These are phyloP conservation scores for Pichia sp. DNA, from an alignment of 1,139 yeast species.

Conservation along the genomic window DNA sequence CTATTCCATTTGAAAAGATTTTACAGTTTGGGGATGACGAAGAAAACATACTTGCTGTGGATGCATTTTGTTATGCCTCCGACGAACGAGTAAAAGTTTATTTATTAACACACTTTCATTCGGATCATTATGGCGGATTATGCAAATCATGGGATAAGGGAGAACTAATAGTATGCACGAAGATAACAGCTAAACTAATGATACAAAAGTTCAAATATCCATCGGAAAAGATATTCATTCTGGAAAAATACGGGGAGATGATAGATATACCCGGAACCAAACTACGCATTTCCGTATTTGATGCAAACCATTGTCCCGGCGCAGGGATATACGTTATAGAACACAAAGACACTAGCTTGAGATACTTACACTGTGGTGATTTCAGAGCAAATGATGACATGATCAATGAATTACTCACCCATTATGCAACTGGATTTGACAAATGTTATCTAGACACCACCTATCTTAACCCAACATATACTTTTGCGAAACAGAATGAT, in stretches of 20 bases:
- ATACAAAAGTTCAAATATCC: constrained; percentile 14
- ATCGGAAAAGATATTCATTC: constrained; percentile 44
- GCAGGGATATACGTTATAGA: constrained; percentile 79
- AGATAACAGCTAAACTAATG: constrained; percentile 56
- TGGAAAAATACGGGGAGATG: constrained; percentile 26
- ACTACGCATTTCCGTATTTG: constrained; percentile 60
- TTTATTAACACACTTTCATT: constrained; percentile 80
- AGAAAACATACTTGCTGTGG: constrained; percentile 50
- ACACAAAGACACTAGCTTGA: constrained; percentile 29
- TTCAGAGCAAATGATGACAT: constrained; percentile 65
- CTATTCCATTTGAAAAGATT: constrained; percentile 56
- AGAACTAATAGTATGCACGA: constrained; percentile 61
- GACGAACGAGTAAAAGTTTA: constrained; percentile 48
- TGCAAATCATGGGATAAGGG: constrained; percentile 73
- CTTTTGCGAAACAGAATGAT: constrained; percentile 72
- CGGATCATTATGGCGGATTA: constrained; percentile 92
- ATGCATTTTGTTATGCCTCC: constrained; percentile 61
- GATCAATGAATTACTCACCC: constrained; percentile 36
- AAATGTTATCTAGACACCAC: constrained; percentile 84
- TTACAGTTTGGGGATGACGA: constrained; percentile 37
- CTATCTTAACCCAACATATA: constrained; percentile 69
- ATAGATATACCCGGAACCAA: constrained; percentile 40
- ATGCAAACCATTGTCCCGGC: constrained; percentile 98
- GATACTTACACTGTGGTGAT: constrained; percentile 83
- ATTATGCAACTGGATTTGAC: constrained; percentile 43